phyloP scores from a whole-genome alignment of 352 stramenopile genomes.

The Globisporangium cederbergense region DNA sequence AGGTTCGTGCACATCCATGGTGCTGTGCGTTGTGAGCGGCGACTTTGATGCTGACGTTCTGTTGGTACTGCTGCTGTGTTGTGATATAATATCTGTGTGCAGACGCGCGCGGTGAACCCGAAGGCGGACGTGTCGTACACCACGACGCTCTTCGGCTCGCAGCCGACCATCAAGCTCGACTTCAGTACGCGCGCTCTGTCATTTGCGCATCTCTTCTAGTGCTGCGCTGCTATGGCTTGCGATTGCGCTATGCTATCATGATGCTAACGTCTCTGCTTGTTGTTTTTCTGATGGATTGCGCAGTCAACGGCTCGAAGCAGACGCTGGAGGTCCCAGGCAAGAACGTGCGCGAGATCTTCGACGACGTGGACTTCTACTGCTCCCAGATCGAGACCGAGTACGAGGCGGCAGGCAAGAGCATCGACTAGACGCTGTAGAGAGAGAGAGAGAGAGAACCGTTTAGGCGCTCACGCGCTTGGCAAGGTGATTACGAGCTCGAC shows the following conservation, averaged over 20 bases:
- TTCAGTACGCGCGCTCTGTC: constrained; percentile 57
- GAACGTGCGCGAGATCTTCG: constrained; percentile 82
- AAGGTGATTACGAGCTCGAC: too few relatives aligned
- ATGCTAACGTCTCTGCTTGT: constrained; percentile 9
- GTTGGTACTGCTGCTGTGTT: constrained; percentile 2
- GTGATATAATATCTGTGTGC: not conserved
- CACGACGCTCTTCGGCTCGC: constrained; percentile 47
- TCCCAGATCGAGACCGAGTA: constrained; percentile 87
- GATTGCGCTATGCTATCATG: not conserved
- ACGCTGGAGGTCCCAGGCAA: constrained; percentile 63
- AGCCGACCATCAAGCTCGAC: constrained; percentile 70
- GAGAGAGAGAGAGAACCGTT: too few relatives aligned
- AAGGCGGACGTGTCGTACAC: constrained; percentile 72
- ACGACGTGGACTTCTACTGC: constrained; percentile 81
- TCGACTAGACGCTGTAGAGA: constrained; percentile 47
- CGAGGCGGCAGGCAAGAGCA: constrained; percentile 76
- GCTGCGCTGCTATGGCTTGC: not conserved
- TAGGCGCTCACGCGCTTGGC: too few relatives aligned
- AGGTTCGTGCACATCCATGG: constrained; percentile 33
- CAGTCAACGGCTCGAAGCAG: constrained; percentile 80
- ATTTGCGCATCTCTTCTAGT: not conserved
- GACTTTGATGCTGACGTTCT: not conserved
- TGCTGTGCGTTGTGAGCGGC: not conserved
- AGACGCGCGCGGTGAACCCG: constrained; percentile 76
- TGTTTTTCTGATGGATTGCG: not conserved